A percentile compares a stretch with the other conserved stretches of the same genome.
These are phyloP conservation scores for Eimeria tenella DNA, from an alignment of 169 alveolate genomes.

Conservation along the genomic window DNA sequence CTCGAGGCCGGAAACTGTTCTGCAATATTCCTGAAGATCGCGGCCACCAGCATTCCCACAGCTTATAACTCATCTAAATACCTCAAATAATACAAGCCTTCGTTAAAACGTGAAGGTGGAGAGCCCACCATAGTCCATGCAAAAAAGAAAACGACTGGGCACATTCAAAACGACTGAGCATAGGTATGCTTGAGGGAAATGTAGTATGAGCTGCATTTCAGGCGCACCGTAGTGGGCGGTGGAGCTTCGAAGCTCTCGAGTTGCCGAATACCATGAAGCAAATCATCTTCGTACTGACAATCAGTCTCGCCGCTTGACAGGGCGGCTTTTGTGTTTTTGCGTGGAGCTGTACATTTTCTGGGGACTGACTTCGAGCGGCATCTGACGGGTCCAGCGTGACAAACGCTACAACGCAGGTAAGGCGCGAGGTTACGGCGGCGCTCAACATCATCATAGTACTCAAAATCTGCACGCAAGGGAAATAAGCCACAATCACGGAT, in stretches of 20 bases:
- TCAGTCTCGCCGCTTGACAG: background rate
- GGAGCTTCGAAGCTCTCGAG: background rate
- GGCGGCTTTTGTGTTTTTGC: background rate
- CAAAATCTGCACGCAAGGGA: background rate
- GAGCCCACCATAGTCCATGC: too few relatives aligned
- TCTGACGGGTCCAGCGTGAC: background rate
- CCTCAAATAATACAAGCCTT: background rate
- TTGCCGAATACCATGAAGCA: background rate
- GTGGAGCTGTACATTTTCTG: background rate
- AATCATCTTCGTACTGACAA: background rate
- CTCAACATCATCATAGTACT: slow-evolving; percentile 22
- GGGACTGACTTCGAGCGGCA: background rate
- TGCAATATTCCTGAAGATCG: background rate
- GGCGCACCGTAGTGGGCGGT: background rate
- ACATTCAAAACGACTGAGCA: too few relatives aligned
- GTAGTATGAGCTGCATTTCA: background rate
- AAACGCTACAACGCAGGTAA: background rate
- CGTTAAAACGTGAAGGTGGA: too few relatives aligned
- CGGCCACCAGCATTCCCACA: background rate
- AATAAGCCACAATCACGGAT: background rate
- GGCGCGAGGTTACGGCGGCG: slow-evolving; percentile 40
- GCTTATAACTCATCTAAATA: background rate
- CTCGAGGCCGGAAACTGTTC: background rate
- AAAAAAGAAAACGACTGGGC: too few relatives aligned
- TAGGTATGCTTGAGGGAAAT: too few relatives aligned